Conservation (phyloP, 805 yeast genomes). For the Metschnikowia hibisci region DNA sequence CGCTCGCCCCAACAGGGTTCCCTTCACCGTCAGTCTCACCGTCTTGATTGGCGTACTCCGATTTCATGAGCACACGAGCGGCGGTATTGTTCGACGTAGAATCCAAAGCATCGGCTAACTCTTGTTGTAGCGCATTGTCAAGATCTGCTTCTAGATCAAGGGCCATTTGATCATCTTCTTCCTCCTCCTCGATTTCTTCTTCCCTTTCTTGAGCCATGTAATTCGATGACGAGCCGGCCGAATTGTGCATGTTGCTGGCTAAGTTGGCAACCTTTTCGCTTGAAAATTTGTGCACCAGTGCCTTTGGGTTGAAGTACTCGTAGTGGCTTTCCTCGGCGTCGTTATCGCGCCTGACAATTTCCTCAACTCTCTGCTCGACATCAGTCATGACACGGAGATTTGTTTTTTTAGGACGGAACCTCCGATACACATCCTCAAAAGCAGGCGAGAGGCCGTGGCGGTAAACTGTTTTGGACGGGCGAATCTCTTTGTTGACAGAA, state of each 20-base stretch:
- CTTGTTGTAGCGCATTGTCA: slow-evolving; percentile 50
- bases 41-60: slow-evolving; percentile 15
- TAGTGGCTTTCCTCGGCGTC: slow-evolving; percentile 79
- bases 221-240: neutral
- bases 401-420: slow-evolving; percentile 68
- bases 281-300: slow-evolving; percentile 18
- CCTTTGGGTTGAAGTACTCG: slow-evolving; percentile 61
- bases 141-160: slow-evolving; percentile 28
- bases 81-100: slow-evolving; percentile 23
- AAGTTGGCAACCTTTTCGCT: neutral
- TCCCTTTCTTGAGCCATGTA: neutral
- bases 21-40: slow-evolving; percentile 7
- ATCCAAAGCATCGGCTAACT: slow-evolving; percentile 53
- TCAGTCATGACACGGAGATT: slow-evolving; percentile 69
- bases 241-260: neutral
- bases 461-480: slow-evolving; percentile 45
- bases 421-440: slow-evolving; percentile 60
- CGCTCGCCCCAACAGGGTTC: slow-evolving; percentile 2
- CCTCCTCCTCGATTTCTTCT: slow-evolving; percentile 14
- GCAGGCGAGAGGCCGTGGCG: slow-evolving; percentile 88
- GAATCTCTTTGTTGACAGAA: slow-evolving; percentile 35
- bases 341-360: slow-evolving; percentile 67
- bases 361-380: slow-evolving; percentile 75
- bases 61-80: slow-evolving; percentile 19
- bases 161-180: slow-evolving; percentile 33